phyloP scores from a whole-genome alignment of 192 early-diverging fungal species.

The Coemansia sp. region DNA sequence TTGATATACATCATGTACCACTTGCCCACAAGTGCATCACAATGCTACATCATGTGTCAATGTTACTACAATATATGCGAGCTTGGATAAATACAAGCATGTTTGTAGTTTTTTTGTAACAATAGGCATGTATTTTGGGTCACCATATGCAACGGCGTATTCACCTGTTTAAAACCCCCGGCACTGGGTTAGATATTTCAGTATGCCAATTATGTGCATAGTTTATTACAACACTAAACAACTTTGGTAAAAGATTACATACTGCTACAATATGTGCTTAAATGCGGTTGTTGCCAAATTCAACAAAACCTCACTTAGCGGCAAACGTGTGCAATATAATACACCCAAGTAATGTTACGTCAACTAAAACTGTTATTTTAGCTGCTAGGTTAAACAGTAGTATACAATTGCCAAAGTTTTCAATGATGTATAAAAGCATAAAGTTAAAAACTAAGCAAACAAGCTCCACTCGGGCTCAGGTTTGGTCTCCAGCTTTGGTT shows the following conservation, averaged over 20 bases:
- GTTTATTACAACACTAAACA: slow-evolving; percentile 9
- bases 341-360: too few species aligned
- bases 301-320: not conserved
- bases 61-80: slow-evolving; percentile 8
- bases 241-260: slow-evolving; percentile 4
- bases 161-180: not conserved
- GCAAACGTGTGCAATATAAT: not conserved
- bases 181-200: not conserved
- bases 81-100: slow-evolving; percentile 16
- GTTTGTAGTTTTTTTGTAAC: not conserved
- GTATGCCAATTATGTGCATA: not conserved
- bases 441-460: slow-evolving; percentile 1
- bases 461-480: slow-evolving; percentile 2
- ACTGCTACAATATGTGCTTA: not conserved
- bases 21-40: not conserved
- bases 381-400: too few species aligned
- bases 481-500: not conserved
- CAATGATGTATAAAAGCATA: not conserved
- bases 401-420: too few species aligned
- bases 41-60: not conserved
- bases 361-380: too few species aligned
- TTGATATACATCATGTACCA: not conserved
- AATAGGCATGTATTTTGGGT: slow-evolving; percentile 18
- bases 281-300: not conserved
- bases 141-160: not conserved